Percentiles rank a stretch among this genome's conserved stretches.
Conservation (phyloP, 108 stramenopile species). For the Conticribra guillardii region DNA sequence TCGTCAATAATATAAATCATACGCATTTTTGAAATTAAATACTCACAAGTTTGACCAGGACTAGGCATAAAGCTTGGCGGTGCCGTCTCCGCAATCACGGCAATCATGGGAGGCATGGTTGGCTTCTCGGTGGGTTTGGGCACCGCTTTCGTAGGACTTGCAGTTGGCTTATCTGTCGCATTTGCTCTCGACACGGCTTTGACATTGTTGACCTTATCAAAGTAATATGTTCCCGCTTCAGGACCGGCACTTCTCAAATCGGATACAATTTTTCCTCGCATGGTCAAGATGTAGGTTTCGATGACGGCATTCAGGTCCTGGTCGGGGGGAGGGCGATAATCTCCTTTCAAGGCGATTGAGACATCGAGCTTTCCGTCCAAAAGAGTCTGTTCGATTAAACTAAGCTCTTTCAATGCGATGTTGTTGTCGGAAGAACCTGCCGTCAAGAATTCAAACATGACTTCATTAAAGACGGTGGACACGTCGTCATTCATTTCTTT, state of each 20-base stretch:
- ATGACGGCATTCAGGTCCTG: background rate
- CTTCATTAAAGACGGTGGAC: background rate
- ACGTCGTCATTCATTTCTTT: background rate
- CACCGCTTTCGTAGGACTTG: too few relatives aligned
- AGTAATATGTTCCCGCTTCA: constrained; percentile 4
- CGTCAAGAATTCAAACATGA: background rate
- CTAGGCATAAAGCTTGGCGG: background rate
- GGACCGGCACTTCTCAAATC: constrained; percentile 2
- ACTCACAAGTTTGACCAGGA: too few relatives aligned
- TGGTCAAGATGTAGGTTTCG: background rate
- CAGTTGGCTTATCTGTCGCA: background rate
- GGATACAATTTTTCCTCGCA: background rate
- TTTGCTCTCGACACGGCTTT: background rate
- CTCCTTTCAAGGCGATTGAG: background rate
- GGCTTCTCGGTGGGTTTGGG: background rate
- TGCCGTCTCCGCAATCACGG: background rate
- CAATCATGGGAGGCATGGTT: background rate
- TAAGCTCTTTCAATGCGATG: background rate
- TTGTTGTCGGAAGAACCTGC: background rate
- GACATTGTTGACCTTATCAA: constrained; percentile 1
- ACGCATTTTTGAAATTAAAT: too few relatives aligned
- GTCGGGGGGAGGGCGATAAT: constrained; percentile 1
- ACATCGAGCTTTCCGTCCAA: constrained; percentile 1
- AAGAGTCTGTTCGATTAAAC: background rate
- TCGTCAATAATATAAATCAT: too few relatives aligned